phyloP scores from a whole-genome alignment of 352 stramenopile genomes.

The Phytophthora multivora region DNA sequence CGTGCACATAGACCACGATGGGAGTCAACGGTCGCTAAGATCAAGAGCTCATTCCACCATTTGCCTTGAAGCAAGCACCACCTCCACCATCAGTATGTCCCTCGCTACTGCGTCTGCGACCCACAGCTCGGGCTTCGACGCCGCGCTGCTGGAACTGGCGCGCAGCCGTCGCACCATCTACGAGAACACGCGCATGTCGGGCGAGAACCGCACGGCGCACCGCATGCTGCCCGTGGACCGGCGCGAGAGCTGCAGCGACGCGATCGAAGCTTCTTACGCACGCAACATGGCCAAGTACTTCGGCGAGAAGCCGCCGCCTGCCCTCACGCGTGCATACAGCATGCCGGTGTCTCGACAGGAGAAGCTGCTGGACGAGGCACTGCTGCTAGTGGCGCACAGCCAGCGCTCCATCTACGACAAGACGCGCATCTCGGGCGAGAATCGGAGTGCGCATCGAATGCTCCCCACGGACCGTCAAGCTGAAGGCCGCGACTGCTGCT shows the following conservation, averaged over 20 bases:
- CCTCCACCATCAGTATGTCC: constrained; percentile 7
- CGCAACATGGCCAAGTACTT: constrained; percentile 30
- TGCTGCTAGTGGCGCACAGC: constrained; percentile 30
- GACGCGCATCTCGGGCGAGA: constrained; percentile 61
- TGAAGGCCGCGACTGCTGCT: constrained; percentile 47
- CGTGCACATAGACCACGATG: constrained; percentile 5
- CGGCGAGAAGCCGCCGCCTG: not conserved
- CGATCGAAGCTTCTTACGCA: constrained; percentile 35
- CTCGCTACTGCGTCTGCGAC: constrained; percentile 6
- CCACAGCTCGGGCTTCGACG: constrained; percentile 23
- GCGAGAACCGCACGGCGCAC: constrained; percentile 52
- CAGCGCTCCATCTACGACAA: constrained; percentile 59
- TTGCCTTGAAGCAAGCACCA: constrained; percentile 15
- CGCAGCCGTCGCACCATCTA: constrained; percentile 56
- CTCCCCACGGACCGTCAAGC: constrained; percentile 44
- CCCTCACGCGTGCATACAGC: not conserved
- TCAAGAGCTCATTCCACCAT: constrained; percentile 24
- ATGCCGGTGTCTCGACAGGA: constrained; percentile 11
- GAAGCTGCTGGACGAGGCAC: constrained; percentile 22
- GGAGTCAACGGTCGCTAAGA: constrained; percentile 11
- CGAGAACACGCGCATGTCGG: constrained; percentile 62
- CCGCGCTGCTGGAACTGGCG: constrained; percentile 31
- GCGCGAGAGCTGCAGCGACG: constrained; percentile 46
- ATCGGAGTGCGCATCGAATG: constrained; percentile 45
- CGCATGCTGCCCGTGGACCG: constrained; percentile 48